Evolutionary conservation across 345 rosid species (phyloP), one percentile per base, ranked within the genome.

Genomic region (Erysimum cheiranthoides): DNA sequence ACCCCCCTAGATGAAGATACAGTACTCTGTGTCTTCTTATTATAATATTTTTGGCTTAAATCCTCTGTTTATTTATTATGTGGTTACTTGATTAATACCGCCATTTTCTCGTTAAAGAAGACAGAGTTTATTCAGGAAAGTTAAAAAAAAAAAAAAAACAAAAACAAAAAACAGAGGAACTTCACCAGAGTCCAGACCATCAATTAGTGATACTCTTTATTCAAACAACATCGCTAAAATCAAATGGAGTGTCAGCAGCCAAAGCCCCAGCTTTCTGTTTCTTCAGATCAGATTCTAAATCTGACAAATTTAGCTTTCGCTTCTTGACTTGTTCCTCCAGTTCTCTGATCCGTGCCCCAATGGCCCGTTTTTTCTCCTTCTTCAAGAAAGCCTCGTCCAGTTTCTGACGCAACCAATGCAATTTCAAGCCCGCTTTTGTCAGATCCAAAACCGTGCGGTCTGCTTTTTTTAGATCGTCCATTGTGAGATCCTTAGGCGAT

Each of bases 311-410:
- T 14, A 66, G 31, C 59, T 54, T 76, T 46, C 80, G 38, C 43
- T 63, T 76, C 74, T 76, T 76, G 51, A 69, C 70, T 63, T 70
- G 63, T 54, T 76, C 66, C 51, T 76, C 75, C 70, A 76, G 79
- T 52, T 61, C 61, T 61, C 73, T 68, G 12, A 76, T 68, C 21
- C 31, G 47, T 42, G 0, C 74, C 54, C 40, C 16, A 21, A 61
- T 51, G 32, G n/a, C 46, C 25, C 63, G 69, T 51, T 68, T 75
- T 60, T 34, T 68, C 74, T 75, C 74, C 73, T 75, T 61, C 49
- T 52, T 75, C 74, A 61, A n/a, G 69, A 75, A 75, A 68, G 64
- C 70, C 13, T 76, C 79, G 63, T 76, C 74, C 4, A 76, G 57
- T 68, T 76, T 76, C 64, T 52, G 39, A 61, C 74, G 74, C 64